Evolutionary conservation across 1,284 basidiomycete species (phyloP).

Genomic region (Megacollybia platyphylla): DNA sequence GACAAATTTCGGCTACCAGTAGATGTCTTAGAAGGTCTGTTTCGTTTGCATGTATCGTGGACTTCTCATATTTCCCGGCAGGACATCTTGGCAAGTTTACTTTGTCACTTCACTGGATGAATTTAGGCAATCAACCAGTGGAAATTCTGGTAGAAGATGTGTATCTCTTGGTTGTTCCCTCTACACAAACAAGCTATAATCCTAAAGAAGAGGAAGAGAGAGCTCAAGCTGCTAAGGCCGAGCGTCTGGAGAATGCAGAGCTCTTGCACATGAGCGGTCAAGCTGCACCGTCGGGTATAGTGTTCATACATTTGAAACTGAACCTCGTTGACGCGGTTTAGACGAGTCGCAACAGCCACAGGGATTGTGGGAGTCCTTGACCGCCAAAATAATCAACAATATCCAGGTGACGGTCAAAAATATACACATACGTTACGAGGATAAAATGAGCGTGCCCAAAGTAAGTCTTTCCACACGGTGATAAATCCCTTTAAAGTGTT

Average conservation of each 20-base stretch:
- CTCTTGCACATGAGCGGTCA: constrained; percentile 67
- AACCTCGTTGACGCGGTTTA: constrained; percentile 9
- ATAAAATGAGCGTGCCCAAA: constrained; percentile 86
- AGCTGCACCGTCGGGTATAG: constrained; percentile 38
- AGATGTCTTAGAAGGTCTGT: constrained; percentile 84
- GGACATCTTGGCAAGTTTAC: constrained; percentile 90
- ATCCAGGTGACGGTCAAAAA: constrained; percentile 93
- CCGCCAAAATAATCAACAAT: constrained; percentile 92
- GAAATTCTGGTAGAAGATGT: constrained; percentile 91
- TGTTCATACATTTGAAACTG: not conserved
- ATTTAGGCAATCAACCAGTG: constrained; percentile 87
- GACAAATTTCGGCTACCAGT: constrained; percentile 96
- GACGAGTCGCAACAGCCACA: constrained; percentile 69
- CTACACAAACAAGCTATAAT: constrained; percentile 60
- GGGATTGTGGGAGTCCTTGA: constrained; percentile 75
- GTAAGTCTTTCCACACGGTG: constrained; percentile 22
- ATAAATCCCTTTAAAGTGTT: not conserved
- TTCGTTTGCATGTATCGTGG: not conserved
- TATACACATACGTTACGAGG: constrained; percentile 95
- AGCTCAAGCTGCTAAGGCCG: constrained; percentile 78
- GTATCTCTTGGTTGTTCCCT: constrained; percentile 86
- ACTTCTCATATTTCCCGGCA: constrained; percentile 15
- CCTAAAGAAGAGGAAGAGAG: constrained; percentile 79
- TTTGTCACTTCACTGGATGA: constrained; percentile 91
- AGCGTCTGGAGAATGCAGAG: constrained; percentile 84